Evolutionary conservation across 1,139 yeast species (phyloP), one percentile per base, ranked within the genome.

Genomic region (Yamadazyma mexicana): DNA sequence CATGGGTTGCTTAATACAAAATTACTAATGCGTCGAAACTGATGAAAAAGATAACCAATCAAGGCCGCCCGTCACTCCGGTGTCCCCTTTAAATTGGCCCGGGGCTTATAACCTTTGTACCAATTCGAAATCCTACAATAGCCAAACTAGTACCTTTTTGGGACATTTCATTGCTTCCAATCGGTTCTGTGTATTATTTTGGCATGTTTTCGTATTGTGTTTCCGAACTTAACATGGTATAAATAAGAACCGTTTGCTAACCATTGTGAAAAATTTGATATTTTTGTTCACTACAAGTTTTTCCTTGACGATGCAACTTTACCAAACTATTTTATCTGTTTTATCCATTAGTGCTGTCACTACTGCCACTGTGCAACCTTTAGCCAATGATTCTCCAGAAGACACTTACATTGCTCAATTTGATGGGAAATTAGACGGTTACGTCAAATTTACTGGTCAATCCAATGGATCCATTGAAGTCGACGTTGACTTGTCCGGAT

Each of bases 381-480:
- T 46, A 4, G 52, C 55, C 33, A 46, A 50, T 18, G 59, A 55
- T 38, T 55, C 60, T 2, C 52, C 56, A 2, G 34, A 46, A 27
- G 51, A 45, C 15, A 41, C 37, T 12, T 54, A 50, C 30, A 41
- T 41, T 31, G 60, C 59, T 6, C 45, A 38, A 2, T 55, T 56
- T 33, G 36, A 38, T 10, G 26, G 33, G 10, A 37, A 44, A n/a
- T 52, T 66, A 27, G 40, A 45, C 14, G 73, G 73, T 35, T 37
- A 53, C 20, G 65, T 71, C 28, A 45, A 47, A 20, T 69, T 70
- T 45, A 48, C 54, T 24, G 55, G 70, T 17, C 53, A 59, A 25
- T 32, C 47, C 23, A 61, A 65, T 48, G 74, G 74, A 16, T 50
- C 64, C 7, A 67, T 69, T 18, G 42, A 48, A 33, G 64, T 69